Evolutionary conservation across 208 protist species (phyloP).

Genomic region (Trypanosoma boissoni): DNA sequence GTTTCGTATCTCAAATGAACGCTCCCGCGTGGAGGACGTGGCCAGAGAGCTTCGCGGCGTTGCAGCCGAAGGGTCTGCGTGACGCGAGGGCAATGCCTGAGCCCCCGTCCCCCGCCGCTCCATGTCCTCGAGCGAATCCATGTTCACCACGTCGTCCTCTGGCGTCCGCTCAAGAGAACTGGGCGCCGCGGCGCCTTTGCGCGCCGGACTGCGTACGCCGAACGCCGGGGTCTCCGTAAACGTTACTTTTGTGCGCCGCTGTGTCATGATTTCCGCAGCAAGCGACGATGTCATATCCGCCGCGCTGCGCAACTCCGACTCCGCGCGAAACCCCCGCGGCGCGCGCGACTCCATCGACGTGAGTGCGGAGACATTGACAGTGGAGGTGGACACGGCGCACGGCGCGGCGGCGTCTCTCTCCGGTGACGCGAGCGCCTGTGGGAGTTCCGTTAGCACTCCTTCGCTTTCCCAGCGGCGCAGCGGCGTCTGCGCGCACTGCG

Average conservation of each 20-base stretch:
- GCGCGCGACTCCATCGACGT: slow-evolving; percentile 25
- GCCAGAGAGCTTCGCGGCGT: neutral
- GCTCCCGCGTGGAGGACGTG: neutral
- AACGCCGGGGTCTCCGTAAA: slow-evolving; percentile 15
- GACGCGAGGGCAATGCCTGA: neutral
- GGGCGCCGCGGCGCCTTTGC: slow-evolving; percentile 19
- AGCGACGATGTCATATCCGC: slow-evolving; percentile 6
- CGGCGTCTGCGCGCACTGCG: neutral
- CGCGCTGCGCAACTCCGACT: too few relatives aligned
- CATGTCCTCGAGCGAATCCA: slow-evolving; percentile 24
- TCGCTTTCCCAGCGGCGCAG: slow-evolving; percentile 15
- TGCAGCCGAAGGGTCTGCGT: neutral
- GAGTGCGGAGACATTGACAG: slow-evolving; percentile 61
- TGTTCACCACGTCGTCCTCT: slow-evolving; percentile 33
- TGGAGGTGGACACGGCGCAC: slow-evolving; percentile 24
- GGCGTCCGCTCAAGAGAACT: slow-evolving; percentile 11
- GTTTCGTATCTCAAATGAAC: too few relatives aligned
- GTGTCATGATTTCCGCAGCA: neutral
- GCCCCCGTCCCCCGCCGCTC: neutral
- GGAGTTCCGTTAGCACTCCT: slow-evolving; percentile 6
- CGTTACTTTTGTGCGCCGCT: slow-evolving; percentile 1
- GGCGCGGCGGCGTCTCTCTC: slow-evolving; percentile 6
- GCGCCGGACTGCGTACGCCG: slow-evolving; percentile 20
- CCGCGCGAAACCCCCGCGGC: too few relatives aligned
- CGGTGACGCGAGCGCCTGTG: neutral